Evolutionary conservation across 2,329 filamentous ascomycete species (phyloP).

Genomic region (Pestalotiopsis sp.): DNA sequence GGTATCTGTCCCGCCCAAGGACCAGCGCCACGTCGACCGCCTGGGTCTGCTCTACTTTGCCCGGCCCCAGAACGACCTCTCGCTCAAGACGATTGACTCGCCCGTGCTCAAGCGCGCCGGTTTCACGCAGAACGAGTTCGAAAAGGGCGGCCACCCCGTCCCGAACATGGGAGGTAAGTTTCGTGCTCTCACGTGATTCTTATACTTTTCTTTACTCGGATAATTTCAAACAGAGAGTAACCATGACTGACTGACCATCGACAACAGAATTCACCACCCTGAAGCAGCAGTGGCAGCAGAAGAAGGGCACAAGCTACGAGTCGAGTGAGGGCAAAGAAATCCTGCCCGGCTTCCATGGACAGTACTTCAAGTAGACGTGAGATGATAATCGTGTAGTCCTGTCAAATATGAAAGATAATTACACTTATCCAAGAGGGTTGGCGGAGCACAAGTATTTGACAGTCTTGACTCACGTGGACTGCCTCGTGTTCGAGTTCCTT

Average conservation of each 20-base stretch:
- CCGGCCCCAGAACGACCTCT: constrained; percentile 42
- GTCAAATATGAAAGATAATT: too few species aligned
- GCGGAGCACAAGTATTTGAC: too few species aligned
- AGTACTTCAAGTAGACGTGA: constrained; percentile 15
- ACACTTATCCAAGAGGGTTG: too few species aligned
- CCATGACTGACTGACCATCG: neutral
- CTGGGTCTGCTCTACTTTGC: constrained; percentile 55
- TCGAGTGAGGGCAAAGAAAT: constrained; percentile 34
- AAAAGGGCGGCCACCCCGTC: constrained; percentile 30
- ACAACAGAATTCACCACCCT: constrained; percentile 34
- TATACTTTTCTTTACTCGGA: too few species aligned
- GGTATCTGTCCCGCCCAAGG: constrained; percentile 40
- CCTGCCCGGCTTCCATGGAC: constrained; percentile 35
- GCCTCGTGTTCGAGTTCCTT: too few species aligned
- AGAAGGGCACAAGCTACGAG: constrained; percentile 27
- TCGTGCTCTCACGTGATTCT: neutral
- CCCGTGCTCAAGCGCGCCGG: constrained; percentile 37
- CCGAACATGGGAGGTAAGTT: constrained; percentile 35
- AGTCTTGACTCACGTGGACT: too few species aligned
- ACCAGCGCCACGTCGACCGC: constrained; percentile 47
- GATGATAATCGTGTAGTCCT: neutral
- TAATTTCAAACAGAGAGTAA: neutral
- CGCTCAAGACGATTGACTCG: constrained; percentile 39
- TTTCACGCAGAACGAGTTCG: constrained; percentile 39
- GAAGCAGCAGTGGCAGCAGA: constrained; percentile 42